Percentiles rank a stretch among this genome's conserved stretches.
phyloP scores from a whole-genome alignment of 805 yeast species.

The Deakozyma indianensis region DNA sequence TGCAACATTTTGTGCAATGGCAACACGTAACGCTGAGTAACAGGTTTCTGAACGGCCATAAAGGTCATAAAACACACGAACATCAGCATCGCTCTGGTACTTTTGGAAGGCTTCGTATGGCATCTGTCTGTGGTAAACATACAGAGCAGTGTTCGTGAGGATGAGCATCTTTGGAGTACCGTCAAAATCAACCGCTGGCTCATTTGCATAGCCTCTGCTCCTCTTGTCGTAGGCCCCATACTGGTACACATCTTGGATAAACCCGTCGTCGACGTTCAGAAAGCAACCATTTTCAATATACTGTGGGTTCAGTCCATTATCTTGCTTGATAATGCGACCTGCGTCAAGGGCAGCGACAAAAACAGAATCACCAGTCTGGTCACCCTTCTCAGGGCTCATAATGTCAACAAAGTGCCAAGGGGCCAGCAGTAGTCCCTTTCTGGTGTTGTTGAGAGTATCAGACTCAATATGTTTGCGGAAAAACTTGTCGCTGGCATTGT shows the following conservation, averaged over 20 bases:
- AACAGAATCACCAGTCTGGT: constrained; percentile 27
- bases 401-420: constrained; percentile 82
- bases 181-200: constrained; percentile 69
- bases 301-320: constrained; percentile 20
- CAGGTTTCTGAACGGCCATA: constrained; percentile 87
- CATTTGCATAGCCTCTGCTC: constrained; percentile 61
- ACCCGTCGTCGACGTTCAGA: constrained; percentile 37
- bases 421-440: constrained; percentile 47
- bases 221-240: constrained; percentile 65
- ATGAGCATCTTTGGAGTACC: constrained; percentile 63
- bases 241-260: constrained; percentile 60
- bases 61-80: constrained; percentile 54
- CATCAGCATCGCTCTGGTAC: constrained; percentile 47
- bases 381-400: constrained; percentile 19
- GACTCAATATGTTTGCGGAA: constrained; percentile 4
- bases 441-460: constrained; percentile 33
- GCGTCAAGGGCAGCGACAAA: constrained; percentile 75
- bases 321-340: constrained; percentile 59
- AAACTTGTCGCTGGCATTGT: not conserved
- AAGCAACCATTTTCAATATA: constrained; percentile 73
- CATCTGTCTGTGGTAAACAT: constrained; percentile 60
- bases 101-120: constrained; percentile 62
- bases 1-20: constrained; percentile 25
- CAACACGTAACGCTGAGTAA: constrained; percentile 70
- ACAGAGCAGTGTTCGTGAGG: constrained; percentile 65